Conservation (phyloP, 73 alveolate species). For the Tetrahymena malaccensis region DNA sequence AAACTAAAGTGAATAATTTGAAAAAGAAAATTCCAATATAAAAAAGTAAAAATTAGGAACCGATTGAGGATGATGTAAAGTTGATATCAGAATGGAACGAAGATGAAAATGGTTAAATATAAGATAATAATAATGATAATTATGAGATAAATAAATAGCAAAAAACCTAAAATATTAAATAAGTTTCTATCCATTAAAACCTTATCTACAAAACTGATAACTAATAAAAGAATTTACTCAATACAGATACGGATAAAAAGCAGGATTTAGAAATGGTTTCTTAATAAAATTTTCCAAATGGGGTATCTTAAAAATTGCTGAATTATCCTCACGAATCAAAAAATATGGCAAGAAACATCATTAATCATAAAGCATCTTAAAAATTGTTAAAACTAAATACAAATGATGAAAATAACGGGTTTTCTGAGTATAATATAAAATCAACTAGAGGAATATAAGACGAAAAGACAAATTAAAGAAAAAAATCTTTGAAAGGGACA, state of each 20-base stretch:
- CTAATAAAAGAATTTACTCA: too few relatives aligned
- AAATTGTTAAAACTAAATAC: not conserved
- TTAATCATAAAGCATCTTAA: not conserved
- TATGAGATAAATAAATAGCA: not conserved
- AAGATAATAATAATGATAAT: not conserved
- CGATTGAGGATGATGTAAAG: not conserved
- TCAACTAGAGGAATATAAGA: not conserved
- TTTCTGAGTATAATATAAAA: not conserved
- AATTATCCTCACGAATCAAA: not conserved
- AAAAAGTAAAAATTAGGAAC: not conserved
- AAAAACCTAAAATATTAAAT: not conserved
- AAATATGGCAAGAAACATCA: not conserved
- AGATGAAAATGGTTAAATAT: not conserved
- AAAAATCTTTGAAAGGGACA: not conserved
- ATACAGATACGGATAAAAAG: too few relatives aligned
- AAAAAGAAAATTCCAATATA: not conserved
- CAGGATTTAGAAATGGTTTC: not conserved
- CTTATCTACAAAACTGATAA: not conserved
- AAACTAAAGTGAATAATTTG: not conserved
- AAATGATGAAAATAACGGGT: not conserved
- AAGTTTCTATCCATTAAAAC: not conserved
- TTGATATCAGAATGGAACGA: not conserved
- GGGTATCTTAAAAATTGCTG: not conserved
- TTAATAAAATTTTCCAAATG: not conserved
- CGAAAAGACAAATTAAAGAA: not conserved